These are phyloP conservation scores for Flaveria bidentis DNA, from an alignment of 129 eudicot species.

Conservation along the genomic window DNA sequence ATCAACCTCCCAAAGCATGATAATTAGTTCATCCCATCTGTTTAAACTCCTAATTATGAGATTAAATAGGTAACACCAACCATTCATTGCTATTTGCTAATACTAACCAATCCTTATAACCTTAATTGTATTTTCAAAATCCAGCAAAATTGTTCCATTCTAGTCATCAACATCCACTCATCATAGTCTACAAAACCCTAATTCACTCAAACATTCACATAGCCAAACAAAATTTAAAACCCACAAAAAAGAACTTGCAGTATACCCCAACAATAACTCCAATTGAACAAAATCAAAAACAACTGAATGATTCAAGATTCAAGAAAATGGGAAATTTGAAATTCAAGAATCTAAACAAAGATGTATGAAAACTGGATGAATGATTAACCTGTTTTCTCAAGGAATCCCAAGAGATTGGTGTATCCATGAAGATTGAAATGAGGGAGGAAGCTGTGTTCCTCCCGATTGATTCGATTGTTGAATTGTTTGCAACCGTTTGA, in stretches of 20 bases:
- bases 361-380: not conserved
- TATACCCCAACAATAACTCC: too few species aligned
- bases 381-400: conserved; percentile 64
- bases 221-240: not conserved
- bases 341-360: too few species aligned
- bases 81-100: not conserved
- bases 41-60: too few species aligned
- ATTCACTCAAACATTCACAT: not conserved
- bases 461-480: conserved; percentile 2
- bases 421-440: conserved; percentile 45
- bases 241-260: too few species aligned
- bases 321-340: too few species aligned
- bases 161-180: conserved; percentile 12
- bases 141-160: not conserved
- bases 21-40: too few species aligned
- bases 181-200: conserved; percentile 24
- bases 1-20: too few species aligned
- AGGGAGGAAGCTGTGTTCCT: conserved; percentile 27
- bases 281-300: too few species aligned
- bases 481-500: conserved; percentile 12
- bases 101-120: too few species aligned
- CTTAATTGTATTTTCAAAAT: not conserved
- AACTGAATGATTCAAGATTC: too few species aligned
- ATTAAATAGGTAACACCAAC: not conserved
- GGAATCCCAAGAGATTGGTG: conserved; percentile 73